A percentile compares a stretch with the other conserved stretches of the same genome.
phyloP scores from a whole-genome alignment of 352 stramenopile species.

The Globisporangium polare region DNA sequence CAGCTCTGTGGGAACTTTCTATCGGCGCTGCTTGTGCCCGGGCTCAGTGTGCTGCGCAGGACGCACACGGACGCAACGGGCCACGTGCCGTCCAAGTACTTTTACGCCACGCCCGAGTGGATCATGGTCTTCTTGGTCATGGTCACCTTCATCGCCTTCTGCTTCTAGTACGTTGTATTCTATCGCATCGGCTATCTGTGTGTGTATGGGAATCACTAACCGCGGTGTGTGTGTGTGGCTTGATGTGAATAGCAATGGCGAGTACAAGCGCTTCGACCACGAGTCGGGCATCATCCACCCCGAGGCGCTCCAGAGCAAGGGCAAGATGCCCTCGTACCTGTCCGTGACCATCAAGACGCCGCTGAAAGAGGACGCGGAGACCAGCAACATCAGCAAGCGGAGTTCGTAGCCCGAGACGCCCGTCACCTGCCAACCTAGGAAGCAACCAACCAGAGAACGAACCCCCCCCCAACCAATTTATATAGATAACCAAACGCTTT shows the following conservation, averaged over 20 bases:
- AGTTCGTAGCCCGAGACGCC: not conserved
- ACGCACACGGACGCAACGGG: slow-evolving; percentile 27
- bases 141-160: slow-evolving; percentile 44
- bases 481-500: slow-evolving; percentile 4
- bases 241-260: slow-evolving; percentile 18
- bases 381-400: not conserved
- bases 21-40: slow-evolving; percentile 52
- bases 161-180: slow-evolving; percentile 19
- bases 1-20: slow-evolving; percentile 79
- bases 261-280: slow-evolving; percentile 27
- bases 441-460: not conserved
- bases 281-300: slow-evolving; percentile 23
- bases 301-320: slow-evolving; percentile 11
- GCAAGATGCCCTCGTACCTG: slow-evolving; percentile 15
- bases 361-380: not conserved
- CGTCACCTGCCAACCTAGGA: not conserved
- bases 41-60: slow-evolving; percentile 37
- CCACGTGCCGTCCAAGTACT: slow-evolving; percentile 28
- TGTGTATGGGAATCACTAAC: slow-evolving; percentile 7
- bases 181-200: too few species aligned
- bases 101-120: slow-evolving; percentile 52
- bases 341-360: slow-evolving; percentile 15
- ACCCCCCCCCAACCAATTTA: not conserved
- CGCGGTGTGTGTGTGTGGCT: slow-evolving; percentile 13
- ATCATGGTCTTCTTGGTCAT: slow-evolving; percentile 41